A percentile compares a stretch with the other conserved stretches of the same genome.
These are phyloP conservation scores for Chalciporus chontae DNA, from an alignment of 768 basidiomycete genomes.

Conservation along the genomic window DNA sequence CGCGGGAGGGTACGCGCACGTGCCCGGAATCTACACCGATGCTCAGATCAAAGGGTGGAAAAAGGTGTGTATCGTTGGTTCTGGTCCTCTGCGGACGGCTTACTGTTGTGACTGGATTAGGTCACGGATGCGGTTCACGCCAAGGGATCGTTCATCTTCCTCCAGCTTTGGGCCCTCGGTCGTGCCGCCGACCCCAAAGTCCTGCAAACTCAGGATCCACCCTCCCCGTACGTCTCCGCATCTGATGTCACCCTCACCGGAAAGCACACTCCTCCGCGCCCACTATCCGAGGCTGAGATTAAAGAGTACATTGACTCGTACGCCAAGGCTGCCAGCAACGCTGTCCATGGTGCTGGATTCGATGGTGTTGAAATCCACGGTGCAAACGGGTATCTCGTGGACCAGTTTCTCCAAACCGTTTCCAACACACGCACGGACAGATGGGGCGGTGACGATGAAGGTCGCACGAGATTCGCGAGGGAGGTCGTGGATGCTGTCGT, in stretches of 20 bases:
- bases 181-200: constrained; percentile 37
- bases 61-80: no score
- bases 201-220: constrained; percentile 35
- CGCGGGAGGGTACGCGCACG: not conserved
- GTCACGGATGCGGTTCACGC: constrained; percentile 56
- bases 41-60: not conserved
- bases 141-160: constrained; percentile 41
- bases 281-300: constrained; percentile 31
- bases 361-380: constrained; percentile 45
- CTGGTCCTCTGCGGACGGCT: constrained; percentile 9
- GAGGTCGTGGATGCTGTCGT: constrained; percentile 42
- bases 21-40: not conserved
- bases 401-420: constrained; percentile 47
- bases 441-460: constrained; percentile 62
- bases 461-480: constrained; percentile 44
- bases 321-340: constrained; percentile 31
- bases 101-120: constrained; percentile 23
- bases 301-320: constrained; percentile 28
- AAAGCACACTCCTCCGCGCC: constrained; percentile 11
- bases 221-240: constrained; percentile 32
- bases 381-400: constrained; percentile 45
- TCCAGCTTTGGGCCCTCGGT: constrained; percentile 55
- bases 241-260: constrained; percentile 27
- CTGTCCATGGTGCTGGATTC: constrained; percentile 37
- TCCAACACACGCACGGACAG: constrained; percentile 47